Evolutionary conservation across 495 filamentous ascomycete genomes (phyloP).

Genomic region (Oleoguttula mirabilis): DNA sequence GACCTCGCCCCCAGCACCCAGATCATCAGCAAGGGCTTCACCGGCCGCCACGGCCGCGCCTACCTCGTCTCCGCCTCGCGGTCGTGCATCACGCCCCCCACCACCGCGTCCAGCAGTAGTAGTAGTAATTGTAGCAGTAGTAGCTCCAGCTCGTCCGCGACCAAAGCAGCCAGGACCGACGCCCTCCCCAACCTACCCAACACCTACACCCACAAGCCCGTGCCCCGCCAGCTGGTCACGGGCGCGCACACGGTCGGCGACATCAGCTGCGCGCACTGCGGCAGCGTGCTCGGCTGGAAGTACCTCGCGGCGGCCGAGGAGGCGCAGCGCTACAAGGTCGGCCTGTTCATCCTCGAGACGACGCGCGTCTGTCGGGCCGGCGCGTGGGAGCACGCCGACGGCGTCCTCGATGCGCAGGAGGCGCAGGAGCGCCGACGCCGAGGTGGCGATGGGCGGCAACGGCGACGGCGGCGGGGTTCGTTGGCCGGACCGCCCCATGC

Average conservation of each 20-base stretch:
- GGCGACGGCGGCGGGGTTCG: neutral
- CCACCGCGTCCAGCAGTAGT: constrained; percentile 14
- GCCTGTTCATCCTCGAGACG: constrained; percentile 91
- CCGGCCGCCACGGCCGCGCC: constrained; percentile 82
- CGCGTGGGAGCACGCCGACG: constrained; percentile 50
- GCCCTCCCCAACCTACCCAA: constrained; percentile 36
- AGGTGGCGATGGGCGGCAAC: constrained; percentile 2
- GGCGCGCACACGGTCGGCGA: constrained; percentile 41
- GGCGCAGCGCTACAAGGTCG: constrained; percentile 80
- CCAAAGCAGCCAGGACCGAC: constrained; percentile 18
- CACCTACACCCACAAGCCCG: constrained; percentile 48
- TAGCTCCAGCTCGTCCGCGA: constrained; percentile 1
- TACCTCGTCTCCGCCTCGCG: constrained; percentile 58
- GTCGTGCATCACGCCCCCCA: constrained; percentile 20
- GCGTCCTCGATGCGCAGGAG: constrained; percentile 13
- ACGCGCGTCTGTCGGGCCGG: constrained; percentile 52
- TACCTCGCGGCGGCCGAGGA: constrained; percentile 76
- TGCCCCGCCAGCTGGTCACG: constrained; percentile 65
- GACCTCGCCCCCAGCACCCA: constrained; percentile 66
- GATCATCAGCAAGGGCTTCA: constrained; percentile 86
- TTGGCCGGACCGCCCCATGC: constrained; percentile 7
- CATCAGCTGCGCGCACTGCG: constrained; percentile 47
- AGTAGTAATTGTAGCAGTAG: too few relatives aligned
- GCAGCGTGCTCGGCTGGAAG: constrained; percentile 76
- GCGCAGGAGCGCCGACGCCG: constrained; percentile 2